These are phyloP conservation scores for Rhododendron simsii DNA, from an alignment of 148 eudicot species.

Conservation along the genomic window DNA sequence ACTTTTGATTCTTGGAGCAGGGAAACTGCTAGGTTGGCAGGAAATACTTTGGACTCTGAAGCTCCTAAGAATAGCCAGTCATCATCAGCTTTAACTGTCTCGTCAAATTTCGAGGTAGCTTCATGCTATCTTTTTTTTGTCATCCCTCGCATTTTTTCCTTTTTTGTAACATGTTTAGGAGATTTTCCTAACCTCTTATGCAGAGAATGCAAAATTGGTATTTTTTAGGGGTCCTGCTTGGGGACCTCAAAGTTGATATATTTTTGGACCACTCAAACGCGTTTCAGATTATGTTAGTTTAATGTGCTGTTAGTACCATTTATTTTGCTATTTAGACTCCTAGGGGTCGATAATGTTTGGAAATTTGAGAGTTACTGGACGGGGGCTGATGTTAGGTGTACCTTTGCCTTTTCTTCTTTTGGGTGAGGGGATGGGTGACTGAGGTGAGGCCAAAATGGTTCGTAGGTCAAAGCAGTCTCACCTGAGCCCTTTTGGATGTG, in stretches of 20 bases:
- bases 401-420: neutral
- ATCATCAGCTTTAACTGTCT: slow-evolving; percentile 53
- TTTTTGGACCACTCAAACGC: neutral
- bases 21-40: slow-evolving; percentile 46
- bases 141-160: neutral
- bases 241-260: neutral
- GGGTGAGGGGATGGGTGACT: neutral
- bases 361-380: neutral
- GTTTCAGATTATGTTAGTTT: neutral
- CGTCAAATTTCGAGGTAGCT: slow-evolving; percentile 80
- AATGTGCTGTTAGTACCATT: neutral
- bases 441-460: neutral
- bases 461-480: neutral
- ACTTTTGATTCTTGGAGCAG: slow-evolving; percentile 24
- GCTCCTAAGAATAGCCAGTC: slow-evolving; percentile 41
- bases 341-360: neutral
- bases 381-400: neutral
- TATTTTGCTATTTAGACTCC: neutral
- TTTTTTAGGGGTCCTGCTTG: neutral
- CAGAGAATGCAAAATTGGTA: neutral
- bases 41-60: slow-evolving; percentile 42
- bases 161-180: neutral
- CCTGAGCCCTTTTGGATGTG: neutral
- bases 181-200: neutral
- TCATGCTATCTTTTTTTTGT: neutral